Evolutionary conservation across 2,329 filamentous ascomycete genomes (phyloP).

Genomic region (Pseudopithomyces chartarum): DNA sequence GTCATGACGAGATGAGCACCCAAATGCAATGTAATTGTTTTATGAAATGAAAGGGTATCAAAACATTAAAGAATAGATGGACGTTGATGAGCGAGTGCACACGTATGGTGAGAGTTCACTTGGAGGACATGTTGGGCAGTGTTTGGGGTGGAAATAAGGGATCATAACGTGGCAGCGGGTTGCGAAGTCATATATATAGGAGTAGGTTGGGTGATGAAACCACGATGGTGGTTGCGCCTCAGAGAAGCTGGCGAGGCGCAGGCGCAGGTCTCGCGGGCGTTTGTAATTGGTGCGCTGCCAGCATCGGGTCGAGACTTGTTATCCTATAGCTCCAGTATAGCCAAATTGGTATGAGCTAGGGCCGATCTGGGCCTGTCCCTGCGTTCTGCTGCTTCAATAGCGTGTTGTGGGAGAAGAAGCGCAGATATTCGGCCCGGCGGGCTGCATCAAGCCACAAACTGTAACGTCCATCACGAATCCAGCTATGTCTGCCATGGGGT

Average conservation of each 20-base stretch:
- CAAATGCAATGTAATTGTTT: background rate
- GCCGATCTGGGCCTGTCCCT: constrained; percentile 8
- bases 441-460: background rate
- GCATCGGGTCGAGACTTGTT: background rate
- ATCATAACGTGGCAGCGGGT: background rate
- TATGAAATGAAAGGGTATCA: background rate
- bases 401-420: background rate
- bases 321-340: background rate
- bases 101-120: background rate
- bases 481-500: too few species aligned
- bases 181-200: constrained; percentile 9
- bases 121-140: background rate
- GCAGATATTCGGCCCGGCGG: background rate
- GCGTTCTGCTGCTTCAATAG: constrained; percentile 7
- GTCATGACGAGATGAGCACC: constrained; percentile 1
- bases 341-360: constrained; percentile 7
- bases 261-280: constrained; percentile 2
- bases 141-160: background rate
- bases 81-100: background rate
- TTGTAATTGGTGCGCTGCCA: constrained; percentile 6
- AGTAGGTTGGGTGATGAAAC: background rate
- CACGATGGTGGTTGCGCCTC: background rate
- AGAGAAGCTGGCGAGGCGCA: constrained; percentile 8
- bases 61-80: constrained; percentile 2
- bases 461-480: background rate